Evolutionary conservation across 139 green algal genomes (phyloP).

Genomic region (Picochlorum sp.): DNA sequence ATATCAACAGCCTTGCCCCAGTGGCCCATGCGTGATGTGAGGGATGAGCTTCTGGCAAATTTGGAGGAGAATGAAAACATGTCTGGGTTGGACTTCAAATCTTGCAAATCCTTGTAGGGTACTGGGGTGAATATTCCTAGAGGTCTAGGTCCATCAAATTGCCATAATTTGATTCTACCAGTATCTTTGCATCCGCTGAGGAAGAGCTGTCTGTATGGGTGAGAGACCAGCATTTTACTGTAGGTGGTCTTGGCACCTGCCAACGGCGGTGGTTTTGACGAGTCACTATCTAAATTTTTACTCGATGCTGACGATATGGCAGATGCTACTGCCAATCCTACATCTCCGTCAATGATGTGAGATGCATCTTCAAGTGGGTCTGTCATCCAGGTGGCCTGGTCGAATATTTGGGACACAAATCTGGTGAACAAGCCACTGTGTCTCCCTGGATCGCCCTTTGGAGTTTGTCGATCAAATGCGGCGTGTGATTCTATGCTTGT

Average conservation of each 20-base stretch:
- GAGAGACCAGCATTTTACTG: constrained; percentile 13
- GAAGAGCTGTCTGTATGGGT: constrained; percentile 23
- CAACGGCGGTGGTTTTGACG: background rate
- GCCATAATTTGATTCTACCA: constrained; percentile 55
- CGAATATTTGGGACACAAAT: constrained; percentile 27
- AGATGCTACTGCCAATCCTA: background rate
- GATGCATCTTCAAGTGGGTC: constrained; percentile 6
- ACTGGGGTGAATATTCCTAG: constrained; percentile 40
- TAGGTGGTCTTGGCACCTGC: constrained; percentile 5
- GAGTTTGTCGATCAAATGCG: too few relatives aligned
- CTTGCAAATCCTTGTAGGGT: constrained; percentile 1
- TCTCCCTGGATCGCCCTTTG: background rate
- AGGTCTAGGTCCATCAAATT: constrained; percentile 34
- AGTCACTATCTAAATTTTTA: background rate
- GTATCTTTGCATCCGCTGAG: constrained; percentile 25
- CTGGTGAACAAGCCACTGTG: constrained; percentile 12
- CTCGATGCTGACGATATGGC: background rate
- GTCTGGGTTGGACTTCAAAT: background rate
- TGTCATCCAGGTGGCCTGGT: constrained; percentile 18
- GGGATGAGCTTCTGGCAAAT: background rate
- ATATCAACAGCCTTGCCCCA: constrained; percentile 24
- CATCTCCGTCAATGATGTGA: constrained; percentile 8
- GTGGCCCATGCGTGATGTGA: constrained; percentile 8
- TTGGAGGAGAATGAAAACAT: constrained; percentile 7
- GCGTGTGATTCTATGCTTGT: background rate